Base-by-base conservation (phyloP, 495 filamentous ascomycete genomes). In the Letharia columbiana region DNA sequence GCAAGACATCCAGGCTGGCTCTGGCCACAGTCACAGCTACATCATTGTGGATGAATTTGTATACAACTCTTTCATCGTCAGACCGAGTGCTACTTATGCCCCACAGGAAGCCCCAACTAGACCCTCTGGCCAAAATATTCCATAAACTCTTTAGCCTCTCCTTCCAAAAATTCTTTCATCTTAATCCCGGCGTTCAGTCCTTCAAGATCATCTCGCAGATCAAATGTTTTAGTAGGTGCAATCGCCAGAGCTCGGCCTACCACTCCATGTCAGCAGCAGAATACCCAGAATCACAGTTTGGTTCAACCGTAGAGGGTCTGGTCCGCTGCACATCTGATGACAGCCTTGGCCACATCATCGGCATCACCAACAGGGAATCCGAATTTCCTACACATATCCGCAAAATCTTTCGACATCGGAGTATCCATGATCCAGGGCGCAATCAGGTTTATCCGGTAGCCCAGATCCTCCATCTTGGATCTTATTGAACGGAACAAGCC, bases 361-460 rank as follows among this genome's bases (percentile, higher is more conserved):
- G 40, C 42, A 49, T 60, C n/a, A 5, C 66, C 66, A 10, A 67
- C 61, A 9, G 66, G 54, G 4, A 67, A 17, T 5, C 61, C 61
- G 0, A 50, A 10, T n/a, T 17, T 20, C 6, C 61, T n/a, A 20
- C 60, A 67, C 9, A 59, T 5, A 0, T 44, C 44, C 4, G 37
- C 60, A 31, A 63, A 31, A 12, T 13, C 60, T 54, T 31, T 50
- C 13, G 49, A 37, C 64, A 69, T 47, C 8, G 67, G 67, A 4
- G 67, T 69, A 49, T 69, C 67, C 64, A 69, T 69, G 11, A 69
- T 18, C 67, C 67, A 69, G 17, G 67, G 67, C 18, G 67, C 67
- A 39, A 69, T 62, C 11, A 69, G 33, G 9, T 69, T 69, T 15
- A 62, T 60, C 15, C 67, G 57, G 28, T 57, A 54, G 13, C 63